Base-by-base conservation (phyloP, 164 flowering plant genomes). In the Sextonia rubra region DNA sequence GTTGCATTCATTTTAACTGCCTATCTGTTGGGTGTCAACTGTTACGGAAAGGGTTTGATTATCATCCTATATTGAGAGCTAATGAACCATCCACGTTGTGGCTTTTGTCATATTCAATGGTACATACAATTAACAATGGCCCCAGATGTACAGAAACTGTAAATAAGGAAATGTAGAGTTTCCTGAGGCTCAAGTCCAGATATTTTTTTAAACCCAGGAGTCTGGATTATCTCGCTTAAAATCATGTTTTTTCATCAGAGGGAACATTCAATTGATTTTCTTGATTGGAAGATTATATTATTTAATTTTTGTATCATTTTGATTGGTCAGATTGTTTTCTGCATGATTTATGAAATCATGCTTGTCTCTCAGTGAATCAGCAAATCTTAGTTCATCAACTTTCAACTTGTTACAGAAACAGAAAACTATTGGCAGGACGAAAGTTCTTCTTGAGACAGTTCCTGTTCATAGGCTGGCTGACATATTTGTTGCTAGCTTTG, bases 401-500 rank as follows among this genome's bases (percentile, higher is more conserved):
- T 55, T 64, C 44, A 62, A 22, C 26, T 47, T 76, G 15, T 67
- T 27, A 48, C 77, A 96, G 99, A 96, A 96, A 77, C 97, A 92
- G 82, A 96, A 96, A 82, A 90, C 97, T 63, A 92, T 91, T 30
- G 97, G 97, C 76, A 85, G 93, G 78, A 91, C 97, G 66, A 96
- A 92, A 80, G 93, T 87, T 75, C 95, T 96, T 71, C 80, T 96
- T 77, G 98, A 96, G 79, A 96, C 98, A 18, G 93, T 96, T 75
- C 99, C 98, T 47, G 82, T 92, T 66, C 95, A 96, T 83, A 93
- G 89, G 73, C 74, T 96, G 79, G 99, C 98, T 60, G 99, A 96
- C 78, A 96, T 96, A 70, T 96, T 96, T 96, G 99, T 92, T 81
- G 99, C 99, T 60, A 96, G 99, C 79, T 96, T 96, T 84, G 99